A percentile compares a stretch with the other conserved stretches of the same genome.
phyloP scores from a whole-genome alignment of 2,329 filamentous ascomycete genomes.

The Colletotrichum tropicicola region DNA sequence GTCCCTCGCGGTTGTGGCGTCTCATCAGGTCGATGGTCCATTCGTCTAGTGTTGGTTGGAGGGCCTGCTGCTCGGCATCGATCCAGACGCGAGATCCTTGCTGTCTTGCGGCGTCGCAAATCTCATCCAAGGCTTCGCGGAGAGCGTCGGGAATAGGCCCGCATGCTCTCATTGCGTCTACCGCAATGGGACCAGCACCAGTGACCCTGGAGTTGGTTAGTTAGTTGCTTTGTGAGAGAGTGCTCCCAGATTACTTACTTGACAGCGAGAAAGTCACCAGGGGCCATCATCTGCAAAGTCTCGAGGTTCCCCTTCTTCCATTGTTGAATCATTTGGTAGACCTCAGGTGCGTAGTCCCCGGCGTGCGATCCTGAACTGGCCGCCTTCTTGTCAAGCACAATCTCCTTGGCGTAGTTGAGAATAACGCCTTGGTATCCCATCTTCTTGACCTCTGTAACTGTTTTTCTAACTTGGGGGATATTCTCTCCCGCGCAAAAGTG shows the following conservation, averaged over 20 bases:
- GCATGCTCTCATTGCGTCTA: conserved; percentile 71
- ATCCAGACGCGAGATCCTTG: conserved; percentile 81
- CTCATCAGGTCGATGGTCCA: conserved; percentile 83
- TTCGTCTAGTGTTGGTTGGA: conserved; percentile 82
- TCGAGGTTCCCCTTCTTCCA: conserved; percentile 82
- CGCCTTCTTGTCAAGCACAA: conserved; percentile 68
- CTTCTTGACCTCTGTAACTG: conserved; percentile 71
- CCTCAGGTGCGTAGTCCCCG: conserved; percentile 44
- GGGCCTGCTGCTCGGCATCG: conserved; percentile 83
- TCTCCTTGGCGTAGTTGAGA: conserved; percentile 84
- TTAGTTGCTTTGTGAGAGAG: no score
- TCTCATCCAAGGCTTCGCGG: conserved; percentile 73
- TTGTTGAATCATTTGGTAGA: conserved; percentile 65
- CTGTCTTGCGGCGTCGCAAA: conserved; percentile 76
- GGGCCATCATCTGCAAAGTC: conserved; percentile 75
- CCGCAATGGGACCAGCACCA: conserved; percentile 79
- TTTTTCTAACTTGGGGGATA: conserved; percentile 71
- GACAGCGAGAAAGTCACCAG: conserved; percentile 71
- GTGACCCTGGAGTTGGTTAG: conserved; percentile 69
- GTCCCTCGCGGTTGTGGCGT: conserved; percentile 73
- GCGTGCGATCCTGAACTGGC: conserved; percentile 54
- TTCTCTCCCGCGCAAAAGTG: conserved; percentile 92
- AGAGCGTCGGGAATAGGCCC: conserved; percentile 71
- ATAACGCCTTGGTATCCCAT: conserved; percentile 88
- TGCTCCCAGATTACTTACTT: conserved; percentile 62